Base-by-base conservation (phyloP, 2,329 filamentous ascomycete species). In the Xylaria digitata region DNA sequence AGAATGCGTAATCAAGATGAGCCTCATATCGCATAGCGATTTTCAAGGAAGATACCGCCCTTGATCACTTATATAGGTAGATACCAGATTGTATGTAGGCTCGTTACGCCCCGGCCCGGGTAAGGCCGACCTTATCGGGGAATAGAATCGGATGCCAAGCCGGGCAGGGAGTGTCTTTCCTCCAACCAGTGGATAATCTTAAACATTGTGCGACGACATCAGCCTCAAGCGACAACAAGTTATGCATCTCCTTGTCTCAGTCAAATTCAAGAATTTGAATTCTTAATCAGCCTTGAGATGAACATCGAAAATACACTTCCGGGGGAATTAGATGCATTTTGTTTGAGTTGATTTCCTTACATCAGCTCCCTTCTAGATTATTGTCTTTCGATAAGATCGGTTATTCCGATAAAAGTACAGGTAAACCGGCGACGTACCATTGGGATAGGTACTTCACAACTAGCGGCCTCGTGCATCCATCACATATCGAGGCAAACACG, bases 101-200 rank as follows among this genome's bases (percentile, higher is more conserved):
- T 30, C 21, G 21, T 26, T 11, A 45, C 37, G 7, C 30, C 37
- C 53, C 26, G 30, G 52, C 9, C 58, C 58, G 54, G 59, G 59
- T 63, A 62, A 63, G 53, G 37, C 63, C 63, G 63, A 56, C 55
- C 63, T 57, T 62, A 60, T 62, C 66, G 59, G 58, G 54, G 26
- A 45, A 32, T 48, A 50, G 5, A 52, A 66, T 66, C 66, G 63
- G 63, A 52, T 61, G 66, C 66, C 59, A 68, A 68, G 66, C 66
- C 66, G 63, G 66, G 21, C 66, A 32, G 21, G 56, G 40, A 65
- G 42, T 13, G n/a, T 11, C 7, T 46, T 26, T 49, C 43, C 15
- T 43, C 53, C 37, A 55, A 55, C 53, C 6, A 43, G 53, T n/a
- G 37, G 37, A 15, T 40, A 40, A 42, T 43, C 26, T 26, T n/a